Conservation (phyloP, 108 stramenopile species). For the Craspedostauros australis region DNA sequence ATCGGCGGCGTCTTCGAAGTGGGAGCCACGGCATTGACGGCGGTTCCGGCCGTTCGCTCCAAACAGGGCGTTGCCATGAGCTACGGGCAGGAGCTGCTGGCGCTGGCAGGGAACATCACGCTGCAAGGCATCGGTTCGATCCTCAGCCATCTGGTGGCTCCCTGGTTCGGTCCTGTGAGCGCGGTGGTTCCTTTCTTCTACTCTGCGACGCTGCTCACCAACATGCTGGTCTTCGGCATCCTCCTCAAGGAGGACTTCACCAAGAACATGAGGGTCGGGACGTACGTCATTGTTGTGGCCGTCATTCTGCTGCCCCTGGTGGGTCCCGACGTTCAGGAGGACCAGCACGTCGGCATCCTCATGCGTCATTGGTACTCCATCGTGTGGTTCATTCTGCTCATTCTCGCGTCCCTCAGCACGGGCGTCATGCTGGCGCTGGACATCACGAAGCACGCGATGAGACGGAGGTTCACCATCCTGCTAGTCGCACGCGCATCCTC, state of each 20-base stretch:
- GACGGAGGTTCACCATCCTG: conserved; percentile 4
- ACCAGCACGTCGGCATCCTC: conserved; percentile 15
- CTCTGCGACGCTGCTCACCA: conserved; percentile 17
- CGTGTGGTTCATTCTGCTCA: conserved; percentile 18
- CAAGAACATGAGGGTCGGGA: conserved; percentile 26
- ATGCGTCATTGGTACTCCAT: conserved; percentile 21
- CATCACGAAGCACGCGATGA: background rate
- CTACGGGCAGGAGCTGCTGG: background rate
- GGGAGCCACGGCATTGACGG: conserved; percentile 22
- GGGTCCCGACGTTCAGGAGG: conserved; percentile 22
- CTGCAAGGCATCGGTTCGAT: conserved; percentile 15
- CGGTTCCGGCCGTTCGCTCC: conserved; percentile 15
- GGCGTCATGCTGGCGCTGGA: conserved; percentile 4
- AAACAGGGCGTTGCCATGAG: conserved; percentile 9
- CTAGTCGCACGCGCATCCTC: conserved; percentile 24
- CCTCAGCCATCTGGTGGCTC: conserved; percentile 18
- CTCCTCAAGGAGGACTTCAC: conserved; percentile 23
- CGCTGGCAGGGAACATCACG: conserved; percentile 18
- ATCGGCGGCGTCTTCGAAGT: conserved; percentile 32
- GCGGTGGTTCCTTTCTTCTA: conserved; percentile 25
- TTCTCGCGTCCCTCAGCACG: conserved; percentile 7
- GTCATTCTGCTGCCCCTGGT: conserved; percentile 28
- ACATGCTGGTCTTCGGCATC: conserved; percentile 26
- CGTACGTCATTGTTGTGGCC: conserved; percentile 31
- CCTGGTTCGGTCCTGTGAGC: conserved; percentile 38